phyloP scores from a whole-genome alignment of 1,284 basidiomycete species.

The Anthracocystis walkeri region DNA sequence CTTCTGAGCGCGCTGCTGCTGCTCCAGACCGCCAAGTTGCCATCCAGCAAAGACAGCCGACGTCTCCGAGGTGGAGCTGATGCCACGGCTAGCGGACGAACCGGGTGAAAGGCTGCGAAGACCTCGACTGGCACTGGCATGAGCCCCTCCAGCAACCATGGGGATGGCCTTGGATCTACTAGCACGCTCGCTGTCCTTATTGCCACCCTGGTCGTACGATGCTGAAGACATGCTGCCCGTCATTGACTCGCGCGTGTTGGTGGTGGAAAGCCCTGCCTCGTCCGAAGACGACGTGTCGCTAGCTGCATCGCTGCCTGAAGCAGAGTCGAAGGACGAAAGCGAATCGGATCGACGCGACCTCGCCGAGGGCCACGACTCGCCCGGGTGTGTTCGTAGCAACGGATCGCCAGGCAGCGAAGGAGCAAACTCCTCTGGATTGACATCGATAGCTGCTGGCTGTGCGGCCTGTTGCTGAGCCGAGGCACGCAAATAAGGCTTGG shows the following conservation, averaged over 20 bases:
- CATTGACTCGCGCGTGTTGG: slow-evolving; percentile 33
- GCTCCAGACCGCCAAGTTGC: slow-evolving; percentile 24
- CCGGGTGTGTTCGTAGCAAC: slow-evolving; percentile 25
- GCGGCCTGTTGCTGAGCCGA: slow-evolving; percentile 20
- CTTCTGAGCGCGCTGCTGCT: slow-evolving; percentile 10
- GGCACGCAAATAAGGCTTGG: slow-evolving; percentile 37
- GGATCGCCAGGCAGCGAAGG: slow-evolving; percentile 51
- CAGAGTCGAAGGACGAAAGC: slow-evolving; percentile 28
- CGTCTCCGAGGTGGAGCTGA: slow-evolving; percentile 19
- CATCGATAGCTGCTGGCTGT: slow-evolving; percentile 3
- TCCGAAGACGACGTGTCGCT: slow-evolving; percentile 36
- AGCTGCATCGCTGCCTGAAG: slow-evolving; percentile 23
- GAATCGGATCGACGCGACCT: slow-evolving; percentile 24
- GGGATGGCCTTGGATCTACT: slow-evolving; percentile 17
- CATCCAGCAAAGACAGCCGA: slow-evolving; percentile 16
- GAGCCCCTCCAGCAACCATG: slow-evolving; percentile 1
- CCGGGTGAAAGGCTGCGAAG: slow-evolving; percentile 16
- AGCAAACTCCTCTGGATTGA: slow-evolving; percentile 35
- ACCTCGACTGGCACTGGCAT: not conserved
- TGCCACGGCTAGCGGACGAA: slow-evolving; percentile 29
- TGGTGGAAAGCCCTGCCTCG: slow-evolving; percentile 14
- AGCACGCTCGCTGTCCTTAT: not conserved
- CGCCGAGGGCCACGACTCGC: slow-evolving; percentile 49
- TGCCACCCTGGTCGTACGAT: slow-evolving; percentile 12
- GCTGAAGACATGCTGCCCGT: slow-evolving; percentile 15